Percentiles rank a stretch among this genome's conserved stretches.
phyloP scores from a whole-genome alignment of 2,329 filamentous ascomycete genomes.

The Aureobasidium namibiae region DNA sequence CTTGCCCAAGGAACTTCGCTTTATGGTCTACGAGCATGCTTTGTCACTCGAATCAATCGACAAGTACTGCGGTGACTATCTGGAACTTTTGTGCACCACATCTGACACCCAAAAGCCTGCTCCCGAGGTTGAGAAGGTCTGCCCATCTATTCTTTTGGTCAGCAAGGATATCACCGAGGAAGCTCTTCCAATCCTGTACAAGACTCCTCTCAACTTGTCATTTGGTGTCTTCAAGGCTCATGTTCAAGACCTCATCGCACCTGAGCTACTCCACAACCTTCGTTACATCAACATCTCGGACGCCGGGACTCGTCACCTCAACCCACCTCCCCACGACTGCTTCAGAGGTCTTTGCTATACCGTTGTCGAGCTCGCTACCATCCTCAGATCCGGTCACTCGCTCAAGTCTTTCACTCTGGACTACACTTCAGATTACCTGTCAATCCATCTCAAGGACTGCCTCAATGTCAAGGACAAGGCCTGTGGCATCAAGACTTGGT shows the following conservation, averaged over 20 bases:
- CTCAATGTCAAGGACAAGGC: constrained; percentile 8
- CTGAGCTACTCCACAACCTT: constrained; percentile 20
- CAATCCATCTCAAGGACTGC: constrained; percentile 22
- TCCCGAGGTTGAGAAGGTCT: constrained; percentile 15
- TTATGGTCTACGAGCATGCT: constrained; percentile 15
- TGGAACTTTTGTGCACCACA: constrained; percentile 15
- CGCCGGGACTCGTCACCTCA: constrained; percentile 5
- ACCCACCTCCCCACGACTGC: constrained; percentile 14
- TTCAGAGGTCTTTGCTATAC: constrained; percentile 24
- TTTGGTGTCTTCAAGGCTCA: constrained; percentile 20
- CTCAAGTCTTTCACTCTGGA: constrained; percentile 23
- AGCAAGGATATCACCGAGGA: constrained; percentile 28
- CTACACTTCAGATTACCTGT: constrained; percentile 18
- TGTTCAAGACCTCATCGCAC: constrained; percentile 18
- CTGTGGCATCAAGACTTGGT: constrained; percentile 24
- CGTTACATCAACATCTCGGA: constrained; percentile 15
- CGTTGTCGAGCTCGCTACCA: constrained; percentile 18
- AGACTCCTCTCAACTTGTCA: constrained; percentile 21
- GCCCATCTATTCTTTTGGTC: constrained; percentile 27
- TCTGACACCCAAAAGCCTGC: not conserved
- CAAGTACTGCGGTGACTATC: constrained; percentile 18
- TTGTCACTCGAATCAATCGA: constrained; percentile 16
- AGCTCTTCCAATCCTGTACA: constrained; percentile 21
- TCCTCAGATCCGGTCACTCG: constrained; percentile 21
- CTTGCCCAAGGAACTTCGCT: constrained; percentile 17